These are phyloP conservation scores for Pseudomonodictys pantanalensis DNA, from an alignment of 495 filamentous ascomycete species.

Conservation along the genomic window DNA sequence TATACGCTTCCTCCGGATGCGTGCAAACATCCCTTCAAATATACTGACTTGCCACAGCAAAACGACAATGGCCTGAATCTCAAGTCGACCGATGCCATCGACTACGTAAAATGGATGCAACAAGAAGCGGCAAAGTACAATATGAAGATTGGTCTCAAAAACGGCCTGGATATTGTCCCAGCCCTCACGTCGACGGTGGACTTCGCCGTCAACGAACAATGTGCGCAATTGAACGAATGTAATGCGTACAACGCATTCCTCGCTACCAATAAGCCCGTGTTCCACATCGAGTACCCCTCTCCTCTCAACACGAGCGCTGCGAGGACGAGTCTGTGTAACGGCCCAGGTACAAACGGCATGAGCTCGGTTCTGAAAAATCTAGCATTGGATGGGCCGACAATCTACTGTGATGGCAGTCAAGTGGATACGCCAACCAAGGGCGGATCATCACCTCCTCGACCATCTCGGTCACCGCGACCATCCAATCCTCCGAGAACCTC, in stretches of 20 bases:
- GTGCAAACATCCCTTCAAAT: neutral
- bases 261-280: slow-evolving; percentile 62
- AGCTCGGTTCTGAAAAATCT: slow-evolving; percentile 24
- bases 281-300: slow-evolving; percentile 63
- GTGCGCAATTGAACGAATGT: slow-evolving; percentile 57
- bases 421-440: slow-evolving; percentile 22
- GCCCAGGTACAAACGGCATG: slow-evolving; percentile 18
- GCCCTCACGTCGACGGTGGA: slow-evolving; percentile 55
- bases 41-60: slow-evolving; percentile 20
- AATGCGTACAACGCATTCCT: slow-evolving; percentile 54
- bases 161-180: slow-evolving; percentile 56
- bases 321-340: slow-evolving; percentile 9
- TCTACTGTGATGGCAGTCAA: slow-evolving; percentile 26
- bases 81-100: slow-evolving; percentile 51
- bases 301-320: neutral
- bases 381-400: slow-evolving; percentile 5
- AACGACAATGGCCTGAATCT: slow-evolving; percentile 56
- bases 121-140: slow-evolving; percentile 48
- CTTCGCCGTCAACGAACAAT: slow-evolving; percentile 72
- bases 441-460: slow-evolving; percentile 6
- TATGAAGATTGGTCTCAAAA: slow-evolving; percentile 63
- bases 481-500: neutral
- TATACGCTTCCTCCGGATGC: neutral
- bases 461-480: neutral
- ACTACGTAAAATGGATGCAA: slow-evolving; percentile 60